These are phyloP conservation scores for Fomitopsis palustris DNA, from an alignment of 1,284 basidiomycete species.

Conservation along the genomic window DNA sequence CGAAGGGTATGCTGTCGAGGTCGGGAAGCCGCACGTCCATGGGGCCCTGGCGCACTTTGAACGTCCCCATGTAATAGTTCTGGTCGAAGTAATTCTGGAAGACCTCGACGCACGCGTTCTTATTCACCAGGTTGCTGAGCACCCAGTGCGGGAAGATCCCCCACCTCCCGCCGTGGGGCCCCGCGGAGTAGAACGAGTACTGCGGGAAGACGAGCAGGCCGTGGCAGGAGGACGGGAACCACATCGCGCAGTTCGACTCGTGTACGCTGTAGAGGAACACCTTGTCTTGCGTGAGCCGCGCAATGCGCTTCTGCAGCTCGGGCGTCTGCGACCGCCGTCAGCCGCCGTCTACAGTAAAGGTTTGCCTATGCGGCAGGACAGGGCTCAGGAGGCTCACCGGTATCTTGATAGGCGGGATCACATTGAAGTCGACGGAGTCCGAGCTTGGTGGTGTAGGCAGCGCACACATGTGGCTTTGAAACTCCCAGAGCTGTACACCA, in stretches of 20 bases:
- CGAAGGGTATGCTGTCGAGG: neutral
- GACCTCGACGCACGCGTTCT: neutral
- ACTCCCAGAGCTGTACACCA: neutral
- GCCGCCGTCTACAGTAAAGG: too few species aligned
- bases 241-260: too few species aligned
- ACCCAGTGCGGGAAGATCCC: too few species aligned
- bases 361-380: too few species aligned
- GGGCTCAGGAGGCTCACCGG: neutral
- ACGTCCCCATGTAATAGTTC: neutral
- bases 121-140: neutral
- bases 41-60: neutral
- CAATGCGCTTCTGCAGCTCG: too few species aligned
- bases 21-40: neutral
- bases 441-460: neutral
- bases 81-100: neutral
- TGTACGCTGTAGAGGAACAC: too few species aligned
- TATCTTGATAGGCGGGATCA: neutral
- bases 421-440: neutral
- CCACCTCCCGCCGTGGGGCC: too few species aligned
- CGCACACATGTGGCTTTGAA: neutral
- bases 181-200: too few species aligned
- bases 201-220: too few species aligned
- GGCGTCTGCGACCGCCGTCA: too few species aligned
- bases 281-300: too few species aligned
- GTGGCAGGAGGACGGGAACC: too few species aligned